These are phyloP conservation scores for Suaeda aralocaspica DNA, from an alignment of 148 eudicot genomes.

Conservation along the genomic window DNA sequence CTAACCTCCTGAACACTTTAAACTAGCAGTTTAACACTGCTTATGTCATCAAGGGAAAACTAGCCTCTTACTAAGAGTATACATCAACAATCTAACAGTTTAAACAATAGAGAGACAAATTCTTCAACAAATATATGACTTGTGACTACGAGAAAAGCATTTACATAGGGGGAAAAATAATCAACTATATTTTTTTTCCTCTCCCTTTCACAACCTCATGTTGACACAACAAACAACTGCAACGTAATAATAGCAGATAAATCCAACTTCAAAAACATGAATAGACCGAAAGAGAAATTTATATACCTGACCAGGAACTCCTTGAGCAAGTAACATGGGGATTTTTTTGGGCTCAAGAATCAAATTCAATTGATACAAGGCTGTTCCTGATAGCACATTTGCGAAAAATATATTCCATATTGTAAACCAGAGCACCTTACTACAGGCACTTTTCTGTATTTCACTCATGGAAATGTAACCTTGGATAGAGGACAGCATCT, in stretches of 20 bases:
- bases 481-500: slow-evolving; percentile 68
- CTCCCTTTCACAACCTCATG: background rate
- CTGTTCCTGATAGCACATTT: slow-evolving; percentile 76
- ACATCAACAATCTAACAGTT: too few species aligned
- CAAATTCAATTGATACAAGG: slow-evolving; percentile 43
- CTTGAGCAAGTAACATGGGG: slow-evolving; percentile 60
- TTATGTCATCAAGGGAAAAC: too few species aligned
- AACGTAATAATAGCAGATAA: background rate
- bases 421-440: slow-evolving; percentile 61
- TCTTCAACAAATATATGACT: background rate
- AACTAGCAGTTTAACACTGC: too few species aligned
- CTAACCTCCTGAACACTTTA: too few species aligned
- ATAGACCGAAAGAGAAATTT: slow-evolving; percentile 8
- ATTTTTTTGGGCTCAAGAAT: slow-evolving; percentile 63
- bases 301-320: slow-evolving; percentile 81
- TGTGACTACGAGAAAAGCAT: background rate
- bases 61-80: too few species aligned
- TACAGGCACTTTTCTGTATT: slow-evolving; percentile 78
- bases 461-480: slow-evolving; percentile 67
- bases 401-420: slow-evolving; percentile 88
- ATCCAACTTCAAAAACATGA: background rate
- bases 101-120: too few species aligned
- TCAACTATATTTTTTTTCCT: background rate
- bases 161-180: background rate
- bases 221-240: background rate